Evolutionary conservation across 2,329 filamentous ascomycete genomes (phyloP).

Genomic region (Zymoseptoria crescenta): DNA sequence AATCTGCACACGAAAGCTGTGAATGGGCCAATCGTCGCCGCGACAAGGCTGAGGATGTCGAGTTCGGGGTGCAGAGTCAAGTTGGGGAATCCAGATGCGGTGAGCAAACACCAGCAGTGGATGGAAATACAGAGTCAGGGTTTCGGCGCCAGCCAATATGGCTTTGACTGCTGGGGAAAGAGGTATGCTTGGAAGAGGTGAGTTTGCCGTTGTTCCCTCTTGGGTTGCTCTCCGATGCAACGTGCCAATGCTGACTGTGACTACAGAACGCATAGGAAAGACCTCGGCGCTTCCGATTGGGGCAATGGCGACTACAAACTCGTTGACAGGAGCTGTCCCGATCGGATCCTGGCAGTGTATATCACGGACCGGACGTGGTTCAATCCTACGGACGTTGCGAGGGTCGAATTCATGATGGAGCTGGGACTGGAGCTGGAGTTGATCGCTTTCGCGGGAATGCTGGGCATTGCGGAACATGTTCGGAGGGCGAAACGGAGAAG

Average conservation of each 20-base stretch:
- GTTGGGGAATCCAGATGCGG: slow-evolving; percentile 6
- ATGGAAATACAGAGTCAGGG: slow-evolving; percentile 2
- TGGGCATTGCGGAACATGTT: slow-evolving; percentile 6
- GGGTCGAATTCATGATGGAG: slow-evolving; percentile 5
- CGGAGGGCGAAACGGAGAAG: neutral
- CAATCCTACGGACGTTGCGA: slow-evolving; percentile 1
- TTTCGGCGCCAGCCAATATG: slow-evolving; percentile 2
- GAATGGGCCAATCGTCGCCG: neutral
- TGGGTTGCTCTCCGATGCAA: neutral
- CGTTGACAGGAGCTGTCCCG: neutral
- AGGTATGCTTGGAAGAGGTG: slow-evolving; percentile 8
- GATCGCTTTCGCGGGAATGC: slow-evolving; percentile 6
- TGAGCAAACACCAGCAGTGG: slow-evolving; percentile 2
- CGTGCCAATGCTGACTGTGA: neutral
- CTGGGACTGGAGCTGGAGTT: slow-evolving; percentile 6
- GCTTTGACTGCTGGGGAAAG: slow-evolving; percentile 2
- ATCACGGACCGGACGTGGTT: slow-evolving; percentile 1
- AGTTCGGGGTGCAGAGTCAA: slow-evolving; percentile 4
- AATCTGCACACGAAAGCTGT: neutral
- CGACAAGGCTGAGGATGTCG: slow-evolving; percentile 1
- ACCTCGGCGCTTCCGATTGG: slow-evolving; percentile 1
- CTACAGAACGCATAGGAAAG: slow-evolving; percentile 1
- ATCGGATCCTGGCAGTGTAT: slow-evolving; percentile 1
- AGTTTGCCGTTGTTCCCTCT: neutral
- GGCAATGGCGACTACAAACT: slow-evolving; percentile 4